Evolutionary conservation across 2,329 filamentous ascomycete genomes (phyloP).

Genomic region (Hymenoscyphus albidus): DNA sequence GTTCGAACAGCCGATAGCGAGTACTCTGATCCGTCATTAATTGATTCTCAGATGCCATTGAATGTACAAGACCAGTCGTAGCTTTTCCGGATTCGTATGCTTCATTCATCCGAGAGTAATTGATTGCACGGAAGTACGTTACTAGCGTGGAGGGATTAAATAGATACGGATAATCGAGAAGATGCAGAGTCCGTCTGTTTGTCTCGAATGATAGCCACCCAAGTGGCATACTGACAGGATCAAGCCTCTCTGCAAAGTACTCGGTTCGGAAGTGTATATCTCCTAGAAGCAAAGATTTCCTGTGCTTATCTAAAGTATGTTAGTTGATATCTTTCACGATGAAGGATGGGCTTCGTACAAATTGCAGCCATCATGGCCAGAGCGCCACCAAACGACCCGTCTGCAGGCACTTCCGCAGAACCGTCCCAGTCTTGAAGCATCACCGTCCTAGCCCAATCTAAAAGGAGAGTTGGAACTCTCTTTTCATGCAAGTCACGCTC

Average conservation of each 20-base stretch:
- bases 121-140: conserved; percentile 82
- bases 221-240: conserved; percentile 69
- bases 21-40: conserved; percentile 55
- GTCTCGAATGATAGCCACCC: conserved; percentile 63
- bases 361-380: conserved; percentile 69
- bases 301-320: conserved; percentile 51
- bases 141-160: conserved; percentile 71
- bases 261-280: conserved; percentile 70
- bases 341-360: conserved; percentile 50
- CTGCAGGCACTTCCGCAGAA: conserved; percentile 62
- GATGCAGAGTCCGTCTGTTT: conserved; percentile 63
- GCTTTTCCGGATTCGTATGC: conserved; percentile 68
- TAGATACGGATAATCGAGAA: conserved; percentile 77
- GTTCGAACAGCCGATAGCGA: conserved; percentile 57
- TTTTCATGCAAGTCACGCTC: conserved; percentile 56
- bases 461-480: conserved; percentile 51
- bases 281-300: conserved; percentile 59
- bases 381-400: conserved; percentile 72
- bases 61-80: conserved; percentile 52
- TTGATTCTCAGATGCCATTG: conserved; percentile 48
- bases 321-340: conserved; percentile 11
- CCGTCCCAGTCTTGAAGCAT: conserved; percentile 81
- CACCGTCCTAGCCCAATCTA: conserved; percentile 72
- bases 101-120: conserved; percentile 80
- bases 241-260: conserved; percentile 71